Conservation (phyloP, 2,329 filamentous ascomycete species). For the Exophiala aquamarina region DNA sequence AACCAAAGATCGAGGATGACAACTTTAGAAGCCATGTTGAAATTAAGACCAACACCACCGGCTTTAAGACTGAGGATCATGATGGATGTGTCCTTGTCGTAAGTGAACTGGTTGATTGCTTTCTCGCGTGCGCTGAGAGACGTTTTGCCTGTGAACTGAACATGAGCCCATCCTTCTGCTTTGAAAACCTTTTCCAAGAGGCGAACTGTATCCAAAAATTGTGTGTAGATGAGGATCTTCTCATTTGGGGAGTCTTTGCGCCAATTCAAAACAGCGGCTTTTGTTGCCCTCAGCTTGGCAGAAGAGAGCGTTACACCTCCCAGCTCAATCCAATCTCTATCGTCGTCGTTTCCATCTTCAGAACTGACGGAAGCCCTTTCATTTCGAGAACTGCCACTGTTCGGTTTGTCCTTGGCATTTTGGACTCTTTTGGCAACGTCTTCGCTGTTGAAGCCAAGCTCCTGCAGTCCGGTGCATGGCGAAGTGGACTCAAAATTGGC, state of each 20-base stretch:
- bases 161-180: constrained; percentile 48
- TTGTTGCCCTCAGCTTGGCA: constrained; percentile 37
- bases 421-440: constrained; percentile 5
- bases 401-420: constrained; percentile 7
- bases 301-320: constrained; percentile 30
- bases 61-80: constrained; percentile 58
- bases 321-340: constrained; percentile 23
- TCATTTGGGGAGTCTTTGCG: constrained; percentile 42
- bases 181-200: constrained; percentile 54
- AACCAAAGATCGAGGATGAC: constrained; percentile 61
- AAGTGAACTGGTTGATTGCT: constrained; percentile 48
- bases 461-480: constrained; percentile 16
- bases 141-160: constrained; percentile 53
- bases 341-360: constrained; percentile 9
- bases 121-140: constrained; percentile 44
- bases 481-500: constrained; percentile 18
- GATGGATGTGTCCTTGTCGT: constrained; percentile 41
- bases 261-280: constrained; percentile 38
- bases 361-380: background rate
- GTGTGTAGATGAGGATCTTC: constrained; percentile 62
- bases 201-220: constrained; percentile 55
- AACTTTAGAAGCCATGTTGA: constrained; percentile 60
- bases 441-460: constrained; percentile 14
- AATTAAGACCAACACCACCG: constrained; percentile 59
- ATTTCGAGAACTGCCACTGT: background rate